These are phyloP conservation scores for Pichia insulana DNA, from an alignment of 805 yeast species.

Conservation along the genomic window DNA sequence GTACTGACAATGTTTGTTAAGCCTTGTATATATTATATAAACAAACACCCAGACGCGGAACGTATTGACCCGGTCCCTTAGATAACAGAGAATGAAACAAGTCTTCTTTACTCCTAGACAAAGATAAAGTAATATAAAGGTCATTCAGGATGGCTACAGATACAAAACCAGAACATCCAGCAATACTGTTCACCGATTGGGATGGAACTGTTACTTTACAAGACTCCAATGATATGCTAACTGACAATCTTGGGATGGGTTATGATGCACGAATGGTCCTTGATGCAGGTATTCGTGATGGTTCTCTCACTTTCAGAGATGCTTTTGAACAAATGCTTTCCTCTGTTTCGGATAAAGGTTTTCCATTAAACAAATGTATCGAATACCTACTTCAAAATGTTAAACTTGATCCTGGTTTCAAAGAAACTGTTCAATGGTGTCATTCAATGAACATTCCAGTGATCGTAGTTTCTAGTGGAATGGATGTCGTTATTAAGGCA, in stretches of 20 bases:
- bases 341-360: conserved; percentile 47
- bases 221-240: conserved; percentile 87
- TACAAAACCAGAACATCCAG: conserved; percentile 19
- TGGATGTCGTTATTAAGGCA: conserved; percentile 84
- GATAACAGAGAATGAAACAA: too few species aligned
- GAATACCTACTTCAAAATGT: conserved; percentile 57
- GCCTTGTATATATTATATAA: too few species aligned
- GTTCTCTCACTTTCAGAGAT: conserved; percentile 61
- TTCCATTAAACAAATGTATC: conserved; percentile 64
- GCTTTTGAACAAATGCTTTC: conserved; percentile 81
- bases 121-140: too few species aligned
- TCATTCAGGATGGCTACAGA: neutral
- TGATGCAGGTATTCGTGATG: conserved; percentile 66
- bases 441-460: conserved; percentile 65
- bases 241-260: conserved; percentile 88
- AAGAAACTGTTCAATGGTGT: conserved; percentile 74
- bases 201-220: conserved; percentile 96
- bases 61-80: too few species aligned
- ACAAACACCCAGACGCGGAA: too few species aligned
- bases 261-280: conserved; percentile 52
- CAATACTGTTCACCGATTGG: conserved; percentile 93
- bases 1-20: too few species aligned
- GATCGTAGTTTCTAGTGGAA: conserved; percentile 84
- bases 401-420: conserved; percentile 85
- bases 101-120: too few species aligned